phyloP scores from a whole-genome alignment of 495 filamentous ascomycete genomes.

The Aspergillus panamensis region DNA sequence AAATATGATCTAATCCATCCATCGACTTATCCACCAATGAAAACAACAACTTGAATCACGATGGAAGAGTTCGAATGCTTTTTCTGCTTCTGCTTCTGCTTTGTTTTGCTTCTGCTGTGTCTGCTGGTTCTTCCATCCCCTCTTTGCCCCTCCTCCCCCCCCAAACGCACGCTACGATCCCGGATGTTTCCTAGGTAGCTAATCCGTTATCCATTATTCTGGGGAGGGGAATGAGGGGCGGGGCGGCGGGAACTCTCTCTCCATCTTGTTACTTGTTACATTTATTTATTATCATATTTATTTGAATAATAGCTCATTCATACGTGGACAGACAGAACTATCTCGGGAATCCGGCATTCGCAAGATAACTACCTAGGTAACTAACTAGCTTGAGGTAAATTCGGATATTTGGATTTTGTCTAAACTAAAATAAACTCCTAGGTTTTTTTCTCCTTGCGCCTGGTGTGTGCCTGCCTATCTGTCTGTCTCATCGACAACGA shows the following conservation, averaged over 20 bases:
- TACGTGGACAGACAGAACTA: too few relatives aligned
- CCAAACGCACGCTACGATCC: background rate
- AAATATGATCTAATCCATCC: background rate
- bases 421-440: conserved; percentile 19
- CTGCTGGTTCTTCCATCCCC: background rate
- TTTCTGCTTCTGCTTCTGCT: too few relatives aligned
- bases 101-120: background rate
- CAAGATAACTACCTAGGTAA: background rate
- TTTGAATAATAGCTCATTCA: too few relatives aligned
- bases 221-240: too few relatives aligned
- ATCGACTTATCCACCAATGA: too few relatives aligned
- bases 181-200: too few relatives aligned
- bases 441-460: conserved; percentile 12
- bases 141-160: background rate
- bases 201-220: too few relatives aligned
- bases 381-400: background rate
- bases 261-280: too few relatives aligned
- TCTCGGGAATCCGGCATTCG: background rate
- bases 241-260: too few relatives aligned
- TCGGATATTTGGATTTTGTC: conserved; percentile 14
- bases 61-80: too few relatives aligned
- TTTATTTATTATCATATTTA: too few relatives aligned
- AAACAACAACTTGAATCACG: too few relatives aligned
- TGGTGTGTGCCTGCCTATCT: background rate
- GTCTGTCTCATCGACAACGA: background rate